A percentile compares a stretch with the other conserved stretches of the same genome.
Conservation (phyloP, 352 stramenopile species). For the Phytopythium litorale region DNA sequence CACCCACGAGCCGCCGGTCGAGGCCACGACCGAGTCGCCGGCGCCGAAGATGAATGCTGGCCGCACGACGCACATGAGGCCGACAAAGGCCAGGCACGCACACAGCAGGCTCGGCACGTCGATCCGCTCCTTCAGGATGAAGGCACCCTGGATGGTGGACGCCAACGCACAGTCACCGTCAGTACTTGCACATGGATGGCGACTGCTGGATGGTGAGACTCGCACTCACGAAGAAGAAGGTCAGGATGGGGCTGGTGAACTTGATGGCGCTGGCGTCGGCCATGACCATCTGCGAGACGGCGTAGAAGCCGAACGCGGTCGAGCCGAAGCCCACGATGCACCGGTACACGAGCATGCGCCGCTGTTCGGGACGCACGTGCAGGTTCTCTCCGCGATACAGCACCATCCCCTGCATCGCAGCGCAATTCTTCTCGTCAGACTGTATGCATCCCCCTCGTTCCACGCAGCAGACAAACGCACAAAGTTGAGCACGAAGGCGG, state of each 20-base stretch:
- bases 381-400: conserved; percentile 27
- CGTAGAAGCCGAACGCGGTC: conserved; percentile 69
- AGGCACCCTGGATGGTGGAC: conserved; percentile 11
- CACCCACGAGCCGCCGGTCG: conserved; percentile 43
- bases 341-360: conserved; percentile 47
- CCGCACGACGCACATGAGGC: conserved; percentile 46
- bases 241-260: conserved; percentile 55
- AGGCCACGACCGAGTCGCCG: conserved; percentile 26
- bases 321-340: conserved; percentile 56
- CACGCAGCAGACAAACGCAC: conserved; percentile 18
- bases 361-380: conserved; percentile 30
- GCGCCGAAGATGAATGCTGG: conserved; percentile 47
- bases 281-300: conserved; percentile 69
- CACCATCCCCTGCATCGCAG: neutral
- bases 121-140: conserved; percentile 33
- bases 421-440: neutral
- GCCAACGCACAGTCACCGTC: neutral
- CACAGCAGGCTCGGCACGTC: conserved; percentile 30
- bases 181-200: neutral
- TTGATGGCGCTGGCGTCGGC: conserved; percentile 62
- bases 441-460: neutral
- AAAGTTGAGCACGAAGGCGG: conserved; percentile 54
- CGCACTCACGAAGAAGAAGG: conserved; percentile 48
- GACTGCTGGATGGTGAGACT: too few species aligned
- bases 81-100: conserved; percentile 31